These are phyloP conservation scores for Plectosphaerella cucumerina DNA, from an alignment of 2,329 filamentous ascomycete genomes.

Conservation along the genomic window DNA sequence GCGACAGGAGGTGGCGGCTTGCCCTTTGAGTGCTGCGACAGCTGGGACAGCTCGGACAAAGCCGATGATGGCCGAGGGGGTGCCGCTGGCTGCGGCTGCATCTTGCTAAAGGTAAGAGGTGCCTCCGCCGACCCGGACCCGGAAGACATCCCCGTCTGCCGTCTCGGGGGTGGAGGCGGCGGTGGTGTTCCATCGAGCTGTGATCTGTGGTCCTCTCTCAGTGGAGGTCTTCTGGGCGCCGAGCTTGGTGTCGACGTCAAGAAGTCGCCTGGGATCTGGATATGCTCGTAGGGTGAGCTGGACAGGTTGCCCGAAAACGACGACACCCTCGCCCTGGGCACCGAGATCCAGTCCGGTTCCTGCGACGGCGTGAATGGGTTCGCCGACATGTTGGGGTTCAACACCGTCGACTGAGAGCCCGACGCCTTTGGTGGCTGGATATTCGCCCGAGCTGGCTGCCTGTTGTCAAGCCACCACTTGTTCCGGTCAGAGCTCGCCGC, in stretches of 20 bases:
- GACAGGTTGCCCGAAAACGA: conserved; percentile 50
- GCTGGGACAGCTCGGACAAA: conserved; percentile 27
- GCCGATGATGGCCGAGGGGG: conserved; percentile 27
- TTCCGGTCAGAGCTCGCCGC: conserved; percentile 64
- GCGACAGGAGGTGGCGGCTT: conserved; percentile 55
- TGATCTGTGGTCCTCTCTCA: conserved; percentile 33
- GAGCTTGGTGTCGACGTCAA: conserved; percentile 41
- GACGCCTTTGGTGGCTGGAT: conserved; percentile 56
- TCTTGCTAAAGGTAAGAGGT: conserved; percentile 9
- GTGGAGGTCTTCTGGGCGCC: conserved; percentile 43
- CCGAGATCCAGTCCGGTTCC: conserved; percentile 80
- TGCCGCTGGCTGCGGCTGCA: conserved; percentile 19
- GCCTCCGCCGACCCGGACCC: conserved; percentile 4
- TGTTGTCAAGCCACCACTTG: conserved; percentile 68
- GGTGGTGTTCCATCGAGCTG: conserved; percentile 31
- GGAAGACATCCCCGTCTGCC: conserved; percentile 24
- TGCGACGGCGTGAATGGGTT: conserved; percentile 76
- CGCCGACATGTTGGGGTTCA: conserved; percentile 69
- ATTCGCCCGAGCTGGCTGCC: conserved; percentile 69
- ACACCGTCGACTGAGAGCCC: conserved; percentile 49
- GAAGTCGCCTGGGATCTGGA: conserved; percentile 44
- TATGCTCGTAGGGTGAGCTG: conserved; percentile 55
- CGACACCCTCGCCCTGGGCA: conserved; percentile 51
- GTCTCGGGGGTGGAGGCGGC: conserved; percentile 40
- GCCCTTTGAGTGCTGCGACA: conserved; percentile 23